Base-by-base conservation (phyloP, 2,329 filamentous ascomycete species). In the Grosmannia serpens region DNA sequence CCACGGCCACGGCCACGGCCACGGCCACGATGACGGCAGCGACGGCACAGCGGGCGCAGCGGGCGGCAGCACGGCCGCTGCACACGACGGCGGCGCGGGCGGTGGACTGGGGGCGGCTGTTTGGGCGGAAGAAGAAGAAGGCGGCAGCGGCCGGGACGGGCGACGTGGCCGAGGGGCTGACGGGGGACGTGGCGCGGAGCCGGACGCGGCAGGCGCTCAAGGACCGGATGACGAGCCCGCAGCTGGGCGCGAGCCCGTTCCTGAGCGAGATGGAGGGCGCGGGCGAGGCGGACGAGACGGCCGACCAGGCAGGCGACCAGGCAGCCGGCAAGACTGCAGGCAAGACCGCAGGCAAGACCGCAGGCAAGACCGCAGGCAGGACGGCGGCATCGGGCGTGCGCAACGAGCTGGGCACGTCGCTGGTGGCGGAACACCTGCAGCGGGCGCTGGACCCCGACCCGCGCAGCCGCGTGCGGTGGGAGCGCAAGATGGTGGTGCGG, bases 401-500 rank as follows among this genome's bases (percentile, higher is more conserved):
- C 60, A 58, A 59, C 55, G 56, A 59, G 2, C 58, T 64, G 29
- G 66, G 68, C 59, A 64, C 66, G 17, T 74, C 74, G 47, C 67
- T 72, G 51, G 72, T 73, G 63, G 72, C 72, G 29, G 75, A 77
- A 44, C 78, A 79, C 64, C 81, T 88, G 75, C 79, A 81, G 58
- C 75, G 80, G 59, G 80, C 81, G 31, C 73, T 89, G 53, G 87
- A 96, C 70, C 94, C 94, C 6, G 82, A 87, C 64, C 91, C 91
- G 20, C 73, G 78, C 51, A 79, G 79, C 59, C 83, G 91, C 59
- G 76, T 84, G 57, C 80, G 85, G 59, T 96, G 88, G 84, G 85
- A 95, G 75, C 81, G 89, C 66, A 90, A 87, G 72, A 90, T 91
- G 79, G 82, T 95, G 47, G 87, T 92, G 58, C 83, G 87, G 64